Evolutionary conservation across 345 rosid genomes (phyloP).

Genomic region (Dimocarpus longan): DNA sequence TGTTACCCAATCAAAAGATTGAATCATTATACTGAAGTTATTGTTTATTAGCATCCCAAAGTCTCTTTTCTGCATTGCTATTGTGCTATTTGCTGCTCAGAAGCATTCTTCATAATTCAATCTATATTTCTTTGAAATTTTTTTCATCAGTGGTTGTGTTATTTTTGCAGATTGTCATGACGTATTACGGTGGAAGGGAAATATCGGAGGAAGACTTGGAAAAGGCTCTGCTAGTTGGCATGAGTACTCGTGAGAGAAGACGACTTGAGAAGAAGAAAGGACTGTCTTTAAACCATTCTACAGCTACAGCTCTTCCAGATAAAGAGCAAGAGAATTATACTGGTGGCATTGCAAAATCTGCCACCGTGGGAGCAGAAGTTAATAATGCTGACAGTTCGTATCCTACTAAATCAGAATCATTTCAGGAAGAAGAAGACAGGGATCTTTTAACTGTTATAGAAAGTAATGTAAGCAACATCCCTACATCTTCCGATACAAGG

Average conservation of each 20-base stretch:
- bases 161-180: constrained; percentile 57
- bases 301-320: constrained; percentile 22
- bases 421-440: constrained; percentile 20
- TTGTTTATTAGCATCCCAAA: neutral
- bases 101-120: neutral
- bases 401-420: constrained; percentile 17
- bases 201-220: constrained; percentile 81
- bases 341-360: constrained; percentile 18
- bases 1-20: neutral
- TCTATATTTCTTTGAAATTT: neutral
- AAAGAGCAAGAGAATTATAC: constrained; percentile 31
- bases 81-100: neutral
- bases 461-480: constrained; percentile 22
- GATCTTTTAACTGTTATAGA: constrained; percentile 21
- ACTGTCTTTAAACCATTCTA: constrained; percentile 39
- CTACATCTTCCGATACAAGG: constrained; percentile 17
- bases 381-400: constrained; percentile 19
- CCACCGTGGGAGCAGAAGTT: constrained; percentile 18
- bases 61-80: constrained; percentile 2
- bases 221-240: constrained; percentile 79
- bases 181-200: constrained; percentile 90
- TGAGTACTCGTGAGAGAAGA: constrained; percentile 90
- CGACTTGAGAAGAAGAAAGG: constrained; percentile 69
- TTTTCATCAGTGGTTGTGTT: neutral
- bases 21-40: neutral